Evolutionary conservation across 169 alveolate species (phyloP).

Genomic region (Eimeria necatrix): DNA sequence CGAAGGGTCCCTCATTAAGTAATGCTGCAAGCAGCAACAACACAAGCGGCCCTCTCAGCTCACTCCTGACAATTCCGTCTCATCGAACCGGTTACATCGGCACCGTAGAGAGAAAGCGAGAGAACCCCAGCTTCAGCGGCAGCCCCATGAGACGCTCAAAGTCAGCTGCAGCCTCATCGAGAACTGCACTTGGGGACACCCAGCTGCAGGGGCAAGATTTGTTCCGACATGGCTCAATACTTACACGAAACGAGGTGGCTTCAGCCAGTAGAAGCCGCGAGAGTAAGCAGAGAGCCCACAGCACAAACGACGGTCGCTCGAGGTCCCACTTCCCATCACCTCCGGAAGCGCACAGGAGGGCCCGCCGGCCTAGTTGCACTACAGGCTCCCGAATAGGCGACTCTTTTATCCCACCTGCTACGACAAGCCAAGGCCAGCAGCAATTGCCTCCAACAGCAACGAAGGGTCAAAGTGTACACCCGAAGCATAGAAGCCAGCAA

Average conservation of each 20-base stretch:
- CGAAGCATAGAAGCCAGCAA: slow-evolving; percentile 41
- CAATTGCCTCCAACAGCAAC: neutral
- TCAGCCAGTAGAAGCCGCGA: slow-evolving; percentile 55
- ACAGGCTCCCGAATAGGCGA: slow-evolving; percentile 41
- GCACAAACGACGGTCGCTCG: slow-evolving; percentile 32
- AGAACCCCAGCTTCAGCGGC: neutral
- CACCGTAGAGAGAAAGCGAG: neutral
- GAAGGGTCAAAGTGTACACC: slow-evolving; percentile 5
- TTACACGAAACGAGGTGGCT: slow-evolving; percentile 26
- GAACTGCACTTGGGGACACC: slow-evolving; percentile 12
- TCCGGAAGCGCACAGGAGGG: neutral
- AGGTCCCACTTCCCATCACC: slow-evolving; percentile 38
- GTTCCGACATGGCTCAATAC: slow-evolving; percentile 39
- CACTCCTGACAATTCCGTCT: slow-evolving; percentile 56
- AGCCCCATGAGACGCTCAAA: slow-evolving; percentile 74
- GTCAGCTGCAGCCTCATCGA: slow-evolving; percentile 65
- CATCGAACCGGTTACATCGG: slow-evolving; percentile 14
- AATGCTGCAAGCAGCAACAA: neutral
- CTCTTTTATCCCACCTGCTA: neutral
- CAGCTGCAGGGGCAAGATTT: slow-evolving; percentile 54
- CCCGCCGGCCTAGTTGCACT: slow-evolving; percentile 38
- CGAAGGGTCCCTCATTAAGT: slow-evolving; percentile 18
- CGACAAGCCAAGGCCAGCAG: slow-evolving; percentile 40
- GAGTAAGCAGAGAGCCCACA: slow-evolving; percentile 59
- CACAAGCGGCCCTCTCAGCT: neutral